Conservation (phyloP, 2,329 filamentous ascomycete genomes). For the Cytospora paraplurivora region DNA sequence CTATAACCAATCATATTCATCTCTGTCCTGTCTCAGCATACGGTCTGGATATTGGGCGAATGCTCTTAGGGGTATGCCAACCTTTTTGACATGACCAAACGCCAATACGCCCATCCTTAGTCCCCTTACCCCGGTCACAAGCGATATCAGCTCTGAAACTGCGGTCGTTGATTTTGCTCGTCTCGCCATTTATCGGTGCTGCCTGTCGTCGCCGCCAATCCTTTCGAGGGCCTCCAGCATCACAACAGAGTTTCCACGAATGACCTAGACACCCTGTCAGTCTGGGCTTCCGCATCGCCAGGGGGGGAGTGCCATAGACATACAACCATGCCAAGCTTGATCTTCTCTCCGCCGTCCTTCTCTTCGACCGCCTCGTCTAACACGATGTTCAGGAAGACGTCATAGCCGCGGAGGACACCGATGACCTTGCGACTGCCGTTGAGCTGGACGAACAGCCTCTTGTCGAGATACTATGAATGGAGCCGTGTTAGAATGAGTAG, state of each 20-base stretch:
- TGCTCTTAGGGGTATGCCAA: conserved; percentile 15
- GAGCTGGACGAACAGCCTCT: conserved; percentile 94
- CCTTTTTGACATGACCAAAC: conserved; percentile 19
- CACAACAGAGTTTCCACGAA: conserved; percentile 96
- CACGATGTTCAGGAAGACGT: conserved; percentile 98
- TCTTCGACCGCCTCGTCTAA: conserved; percentile 96
- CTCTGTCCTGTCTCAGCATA: conserved; percentile 21
- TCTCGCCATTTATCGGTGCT: conserved; percentile 33
- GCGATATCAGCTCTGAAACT: neutral
- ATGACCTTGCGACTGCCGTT: conserved; percentile 98
- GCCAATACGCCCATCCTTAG: conserved; percentile 20
- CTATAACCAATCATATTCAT: conserved; percentile 2
- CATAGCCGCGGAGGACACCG: conserved; percentile 90
- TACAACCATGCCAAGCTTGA: conserved; percentile 89
- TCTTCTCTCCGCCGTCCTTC: conserved; percentile 88
- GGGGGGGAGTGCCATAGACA: conserved; percentile 39
- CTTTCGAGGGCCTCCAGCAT: conserved; percentile 87
- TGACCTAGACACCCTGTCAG: conserved; percentile 61
- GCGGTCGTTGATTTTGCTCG: neutral
- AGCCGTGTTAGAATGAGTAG: conserved; percentile 19
- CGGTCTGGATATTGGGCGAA: conserved; percentile 13
- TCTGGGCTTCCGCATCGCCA: no score
- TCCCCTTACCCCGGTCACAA: neutral
- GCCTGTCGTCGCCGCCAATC: conserved; percentile 63
- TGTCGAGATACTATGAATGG: conserved; percentile 85